Evolutionary conservation across 768 basidiomycete species (phyloP), one percentile per base, ranked within the genome.

Genomic region (Lanmaoa rubissima): DNA sequence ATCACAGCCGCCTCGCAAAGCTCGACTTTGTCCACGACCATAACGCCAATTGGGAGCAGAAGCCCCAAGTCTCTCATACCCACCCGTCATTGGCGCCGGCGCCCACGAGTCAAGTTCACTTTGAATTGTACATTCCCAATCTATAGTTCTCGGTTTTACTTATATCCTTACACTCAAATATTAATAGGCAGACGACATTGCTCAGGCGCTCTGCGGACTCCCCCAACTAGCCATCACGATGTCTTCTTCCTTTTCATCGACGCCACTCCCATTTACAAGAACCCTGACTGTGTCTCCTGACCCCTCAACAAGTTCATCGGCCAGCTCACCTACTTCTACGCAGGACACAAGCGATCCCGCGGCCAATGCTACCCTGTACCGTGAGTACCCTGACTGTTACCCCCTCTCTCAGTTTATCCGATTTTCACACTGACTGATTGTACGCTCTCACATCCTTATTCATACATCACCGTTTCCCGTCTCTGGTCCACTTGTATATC

Each of bases 281-380:
- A 5, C 11, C 11, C 9, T 10, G 1, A 0, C 24, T 21, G 9
- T 28, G 5, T 2, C 10, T 14, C 34, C 45, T 4, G 2, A 31
- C 12, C 2, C 3, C 4, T 17, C 57, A 14, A 5, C 44, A 24
- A 34, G 24, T n/a, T 4, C 36, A 7, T 3, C 50, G 4, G 3
- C 35, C 16, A 36, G 31, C 5, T 41, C 65, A 3, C 8, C 60
- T 13, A 38, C 41, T 24, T 14, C 55, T 7, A 35, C 41, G 11
- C 26, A 26, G 10, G 32, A 16, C 3, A 7, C 53, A 3, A 26
- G n/a, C 13, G 47, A 34, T n/a, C 32, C 62, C 7, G 49, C 64
- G 2, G 39, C 53, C 7, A 66, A 69, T 44, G 71, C 71, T 4
- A 61, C 63, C 19, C 32, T 71, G 51, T 71, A 71, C 48, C 48